Evolutionary conservation across 176 grass and related monocot genomes (phyloP).

Genomic region (Oryza rufipogon): DNA sequence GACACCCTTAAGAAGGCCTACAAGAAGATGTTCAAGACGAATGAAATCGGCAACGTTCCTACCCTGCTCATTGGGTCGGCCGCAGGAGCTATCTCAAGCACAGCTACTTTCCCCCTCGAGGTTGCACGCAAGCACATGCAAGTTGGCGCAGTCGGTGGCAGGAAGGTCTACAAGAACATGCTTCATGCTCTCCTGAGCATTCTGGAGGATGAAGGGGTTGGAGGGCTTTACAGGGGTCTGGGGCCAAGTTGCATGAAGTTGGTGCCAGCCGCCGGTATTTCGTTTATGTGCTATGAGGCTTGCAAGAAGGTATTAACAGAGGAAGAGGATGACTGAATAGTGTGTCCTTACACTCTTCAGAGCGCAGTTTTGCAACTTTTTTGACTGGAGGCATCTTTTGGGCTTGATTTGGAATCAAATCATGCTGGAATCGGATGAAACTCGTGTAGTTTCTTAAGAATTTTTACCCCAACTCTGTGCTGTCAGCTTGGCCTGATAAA

Average conservation of each 20-base stretch:
- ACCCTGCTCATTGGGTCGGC: conserved; percentile 77
- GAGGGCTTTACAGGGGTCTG: conserved; percentile 78
- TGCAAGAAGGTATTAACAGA: conserved; percentile 92
- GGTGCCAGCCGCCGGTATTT: conserved; percentile 90
- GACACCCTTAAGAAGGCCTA: conserved; percentile 83
- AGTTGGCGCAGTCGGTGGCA: conserved; percentile 68
- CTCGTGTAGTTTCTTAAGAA: background rate
- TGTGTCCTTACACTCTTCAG: background rate
- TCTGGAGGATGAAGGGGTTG: conserved; percentile 79
- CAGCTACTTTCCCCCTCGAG: conserved; percentile 82
- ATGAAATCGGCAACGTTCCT: conserved; percentile 61
- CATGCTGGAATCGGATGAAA: conserved; percentile 17
- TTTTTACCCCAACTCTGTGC: conserved; percentile 15
- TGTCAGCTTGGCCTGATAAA: background rate
- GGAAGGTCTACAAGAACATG: conserved; percentile 88
- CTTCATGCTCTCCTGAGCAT: conserved; percentile 88
- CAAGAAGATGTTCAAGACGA: conserved; percentile 66
- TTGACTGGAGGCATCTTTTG: background rate
- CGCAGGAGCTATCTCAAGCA: conserved; percentile 84
- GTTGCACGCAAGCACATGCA: conserved; percentile 95
- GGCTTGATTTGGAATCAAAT: background rate
- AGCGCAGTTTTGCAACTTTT: conserved; percentile 17
- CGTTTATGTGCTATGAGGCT: conserved; percentile 95
- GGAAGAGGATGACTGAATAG: conserved; percentile 48
- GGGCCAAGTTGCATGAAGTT: conserved; percentile 85